Evolutionary conservation across 345 rosid genomes (phyloP).

Genomic region (Lenwebbia sp.): DNA sequence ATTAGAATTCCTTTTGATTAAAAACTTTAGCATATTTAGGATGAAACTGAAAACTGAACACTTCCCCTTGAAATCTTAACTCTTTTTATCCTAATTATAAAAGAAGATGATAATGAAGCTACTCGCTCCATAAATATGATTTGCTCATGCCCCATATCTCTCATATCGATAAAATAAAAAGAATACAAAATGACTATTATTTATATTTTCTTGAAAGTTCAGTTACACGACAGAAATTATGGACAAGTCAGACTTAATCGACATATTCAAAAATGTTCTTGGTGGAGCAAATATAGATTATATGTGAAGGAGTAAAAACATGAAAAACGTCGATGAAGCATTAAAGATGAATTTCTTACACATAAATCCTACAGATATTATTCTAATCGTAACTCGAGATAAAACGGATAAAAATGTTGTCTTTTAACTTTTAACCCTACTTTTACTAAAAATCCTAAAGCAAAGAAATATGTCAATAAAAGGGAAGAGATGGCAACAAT

Average conservation of each 20-base stretch:
- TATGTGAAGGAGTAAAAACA: background rate
- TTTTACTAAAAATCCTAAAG: too few relatives aligned
- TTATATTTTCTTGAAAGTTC: background rate
- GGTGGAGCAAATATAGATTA: background rate
- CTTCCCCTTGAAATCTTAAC: background rate
- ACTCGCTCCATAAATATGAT: background rate
- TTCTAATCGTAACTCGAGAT: background rate
- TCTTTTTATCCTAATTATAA: background rate
- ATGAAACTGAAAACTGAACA: background rate
- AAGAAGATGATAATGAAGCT: background rate
- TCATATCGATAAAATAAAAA: too few relatives aligned
- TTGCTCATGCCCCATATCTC: background rate
- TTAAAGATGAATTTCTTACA: background rate
- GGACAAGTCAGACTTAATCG: background rate
- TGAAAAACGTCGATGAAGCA: background rate
- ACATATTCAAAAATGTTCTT: rapidly evolving
- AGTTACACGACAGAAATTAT: rapidly evolving
- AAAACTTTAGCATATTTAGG: background rate
- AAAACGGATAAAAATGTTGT: too few relatives aligned
- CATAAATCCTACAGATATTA: background rate
- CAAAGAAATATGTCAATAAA: too few relatives aligned
- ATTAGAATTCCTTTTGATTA: background rate
- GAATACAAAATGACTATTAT: background rate
- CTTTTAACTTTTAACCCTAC: too few relatives aligned
- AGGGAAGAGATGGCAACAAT: background rate